phyloP scores from a whole-genome alignment of 768 basidiomycete species.

The Lactarius deliciosus region DNA sequence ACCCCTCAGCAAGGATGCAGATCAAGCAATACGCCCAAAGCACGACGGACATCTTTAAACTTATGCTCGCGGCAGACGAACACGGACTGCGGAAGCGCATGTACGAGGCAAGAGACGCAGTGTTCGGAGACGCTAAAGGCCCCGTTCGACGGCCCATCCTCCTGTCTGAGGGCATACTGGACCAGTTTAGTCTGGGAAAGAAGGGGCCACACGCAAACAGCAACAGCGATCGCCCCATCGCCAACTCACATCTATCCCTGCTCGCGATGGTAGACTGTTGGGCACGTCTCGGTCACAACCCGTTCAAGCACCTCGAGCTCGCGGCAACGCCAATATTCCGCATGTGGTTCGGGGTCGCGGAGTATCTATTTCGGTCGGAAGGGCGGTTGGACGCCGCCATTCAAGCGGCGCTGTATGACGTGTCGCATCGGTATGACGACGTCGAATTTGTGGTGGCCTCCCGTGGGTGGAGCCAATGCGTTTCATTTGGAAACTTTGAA shows the following conservation, averaged over 20 bases:
- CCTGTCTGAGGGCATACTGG: constrained; percentile 79
- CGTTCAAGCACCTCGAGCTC: constrained; percentile 86
- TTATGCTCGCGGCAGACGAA: constrained; percentile 74
- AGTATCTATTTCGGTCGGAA: constrained; percentile 83
- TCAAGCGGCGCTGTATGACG: constrained; percentile 70
- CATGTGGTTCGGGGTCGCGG: constrained; percentile 95
- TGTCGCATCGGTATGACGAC: constrained; percentile 83
- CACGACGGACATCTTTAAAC: constrained; percentile 88
- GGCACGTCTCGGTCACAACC: constrained; percentile 83
- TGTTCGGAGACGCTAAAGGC: constrained; percentile 57
- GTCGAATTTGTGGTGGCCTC: constrained; percentile 93
- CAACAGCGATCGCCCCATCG: constrained; percentile 40
- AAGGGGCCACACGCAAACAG: constrained; percentile 25
- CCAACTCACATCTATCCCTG: constrained; percentile 90
- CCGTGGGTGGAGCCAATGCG: constrained; percentile 94
- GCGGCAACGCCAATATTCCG: constrained; percentile 97
- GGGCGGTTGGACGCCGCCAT: constrained; percentile 66
- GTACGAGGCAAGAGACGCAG: constrained; percentile 66
- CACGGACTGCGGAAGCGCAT: constrained; percentile 65
- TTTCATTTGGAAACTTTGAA: constrained; percentile 89
- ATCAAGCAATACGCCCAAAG: constrained; percentile 90
- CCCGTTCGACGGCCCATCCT: constrained; percentile 61
- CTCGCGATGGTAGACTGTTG: constrained; percentile 99
- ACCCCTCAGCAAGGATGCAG: constrained; percentile 83
- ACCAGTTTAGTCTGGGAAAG: constrained; percentile 82